Percentiles rank a stretch among this genome's conserved stretches.
Evolutionary conservation across 2,329 filamentous ascomycete species (phyloP).

Genomic region (Trichophyton mentagrophytes): DNA sequence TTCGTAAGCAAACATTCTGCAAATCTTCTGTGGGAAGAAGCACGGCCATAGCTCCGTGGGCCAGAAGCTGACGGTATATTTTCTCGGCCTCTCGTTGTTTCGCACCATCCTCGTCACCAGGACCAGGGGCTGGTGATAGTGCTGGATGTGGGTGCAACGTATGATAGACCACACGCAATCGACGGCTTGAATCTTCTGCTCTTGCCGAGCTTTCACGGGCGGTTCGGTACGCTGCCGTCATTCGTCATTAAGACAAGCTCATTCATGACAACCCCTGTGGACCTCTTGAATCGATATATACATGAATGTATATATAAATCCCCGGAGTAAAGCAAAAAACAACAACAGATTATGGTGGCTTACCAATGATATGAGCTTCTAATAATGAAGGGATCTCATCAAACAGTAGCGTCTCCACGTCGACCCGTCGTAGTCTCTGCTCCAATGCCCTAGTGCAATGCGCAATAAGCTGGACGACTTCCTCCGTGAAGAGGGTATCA

Average conservation of each 20-base stretch:
- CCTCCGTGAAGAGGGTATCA: constrained; percentile 75
- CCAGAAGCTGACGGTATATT: constrained; percentile 76
- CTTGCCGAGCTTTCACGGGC: constrained; percentile 45
- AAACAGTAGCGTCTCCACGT: constrained; percentile 68
- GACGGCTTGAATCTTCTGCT: constrained; percentile 47
- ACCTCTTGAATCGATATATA: not conserved
- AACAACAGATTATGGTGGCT: constrained; percentile 4
- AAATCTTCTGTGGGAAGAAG: constrained; percentile 87
- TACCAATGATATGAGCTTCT: constrained; percentile 58
- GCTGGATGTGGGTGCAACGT: constrained; percentile 68
- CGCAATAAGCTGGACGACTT: constrained; percentile 80
- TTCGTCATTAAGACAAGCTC: constrained; percentile 2
- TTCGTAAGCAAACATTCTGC: constrained; percentile 70
- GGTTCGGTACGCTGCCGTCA: constrained; percentile 54
- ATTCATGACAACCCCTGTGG: not conserved
- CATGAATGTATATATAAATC: not conserved
- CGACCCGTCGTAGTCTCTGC: constrained; percentile 67
- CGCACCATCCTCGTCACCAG: constrained; percentile 38
- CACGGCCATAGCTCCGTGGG: constrained; percentile 66
- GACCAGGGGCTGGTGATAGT: constrained; percentile 60
- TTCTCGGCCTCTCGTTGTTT: constrained; percentile 65
- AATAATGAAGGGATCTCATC: constrained; percentile 79
- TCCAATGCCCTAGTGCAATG: constrained; percentile 83
- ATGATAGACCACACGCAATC: constrained; percentile 65
- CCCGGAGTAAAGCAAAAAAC: not conserved